phyloP scores from a whole-genome alignment of 2,329 filamentous ascomycete genomes.

The Botryotinia calthae region DNA sequence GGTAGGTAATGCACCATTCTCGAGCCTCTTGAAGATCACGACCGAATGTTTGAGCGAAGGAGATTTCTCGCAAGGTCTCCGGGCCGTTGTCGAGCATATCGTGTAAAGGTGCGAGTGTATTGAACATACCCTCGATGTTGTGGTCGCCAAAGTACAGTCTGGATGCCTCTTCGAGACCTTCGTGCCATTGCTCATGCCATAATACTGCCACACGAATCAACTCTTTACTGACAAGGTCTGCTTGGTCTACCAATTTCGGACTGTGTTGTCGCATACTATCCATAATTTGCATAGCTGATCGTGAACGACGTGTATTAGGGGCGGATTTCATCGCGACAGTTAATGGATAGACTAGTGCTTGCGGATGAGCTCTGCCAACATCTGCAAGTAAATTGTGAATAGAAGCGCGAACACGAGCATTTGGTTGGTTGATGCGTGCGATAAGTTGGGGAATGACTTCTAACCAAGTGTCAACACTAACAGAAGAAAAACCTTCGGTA shows the following conservation, averaged over 20 bases:
- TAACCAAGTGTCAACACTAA: constrained; percentile 97
- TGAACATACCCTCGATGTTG: constrained; percentile 97
- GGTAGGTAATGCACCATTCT: constrained; percentile 93
- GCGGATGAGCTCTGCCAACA: constrained; percentile 89
- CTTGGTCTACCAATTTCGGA: constrained; percentile 87
- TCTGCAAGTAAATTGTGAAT: constrained; percentile 92
- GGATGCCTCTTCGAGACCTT: constrained; percentile 94
- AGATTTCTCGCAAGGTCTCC: constrained; percentile 91
- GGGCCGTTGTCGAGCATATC: constrained; percentile 87
- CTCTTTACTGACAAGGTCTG: constrained; percentile 91
- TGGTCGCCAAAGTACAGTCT: constrained; percentile 95
- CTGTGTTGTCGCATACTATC: constrained; percentile 97
- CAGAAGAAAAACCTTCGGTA: constrained; percentile 83
- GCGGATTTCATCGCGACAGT: constrained; percentile 96
- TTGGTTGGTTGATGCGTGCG: constrained; percentile 94
- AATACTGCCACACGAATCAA: constrained; percentile 94
- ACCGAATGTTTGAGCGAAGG: constrained; percentile 95
- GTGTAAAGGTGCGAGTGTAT: constrained; percentile 83
- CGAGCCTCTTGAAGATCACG: constrained; percentile 91
- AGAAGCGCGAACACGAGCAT: constrained; percentile 79
- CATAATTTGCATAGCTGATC: constrained; percentile 92
- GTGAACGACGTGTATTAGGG: constrained; percentile 76
- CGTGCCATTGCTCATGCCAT: constrained; percentile 99
- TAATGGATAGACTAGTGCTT: constrained; percentile 93
- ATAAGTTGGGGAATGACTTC: constrained; percentile 98